A percentile compares a stretch with the other conserved stretches of the same genome.
Conservation (phyloP, 176 grass and related monocot species). For the Alloteropsis semialata region DNA sequence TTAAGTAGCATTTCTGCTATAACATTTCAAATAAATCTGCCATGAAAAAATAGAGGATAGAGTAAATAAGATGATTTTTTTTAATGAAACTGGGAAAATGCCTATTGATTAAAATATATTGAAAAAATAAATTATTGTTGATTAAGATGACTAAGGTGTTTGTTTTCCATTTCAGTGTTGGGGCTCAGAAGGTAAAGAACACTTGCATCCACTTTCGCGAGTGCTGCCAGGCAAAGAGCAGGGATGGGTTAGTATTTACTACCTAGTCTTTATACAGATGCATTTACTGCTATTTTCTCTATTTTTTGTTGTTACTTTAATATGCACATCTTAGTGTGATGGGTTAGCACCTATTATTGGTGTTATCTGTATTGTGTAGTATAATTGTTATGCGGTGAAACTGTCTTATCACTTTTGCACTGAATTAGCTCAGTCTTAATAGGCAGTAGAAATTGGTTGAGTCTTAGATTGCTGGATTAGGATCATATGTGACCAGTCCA, state of each 20-base stretch:
- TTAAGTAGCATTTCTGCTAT: no score
- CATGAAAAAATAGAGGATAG: background rate
- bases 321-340: background rate
- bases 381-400: background rate
- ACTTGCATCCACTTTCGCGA: slow-evolving; percentile 48
- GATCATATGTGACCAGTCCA: background rate
- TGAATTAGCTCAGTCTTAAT: background rate
- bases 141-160: no score
- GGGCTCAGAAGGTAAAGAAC: slow-evolving; percentile 54
- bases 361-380: background rate
- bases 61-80: background rate
- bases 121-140: no score
- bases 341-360: background rate
- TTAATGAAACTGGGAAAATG: no score
- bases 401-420: background rate
- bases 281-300: background rate
- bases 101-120: no score
- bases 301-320: slow-evolving; percentile 5
- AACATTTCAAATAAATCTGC: no score
- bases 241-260: slow-evolving; percentile 52
- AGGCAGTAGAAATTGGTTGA: background rate
- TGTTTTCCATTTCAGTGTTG: slow-evolving; percentile 66
- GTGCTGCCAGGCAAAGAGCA: slow-evolving; percentile 47
- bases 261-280: slow-evolving; percentile 13
- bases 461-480: background rate